Evolutionary conservation across 805 yeast species (phyloP), one percentile per base, ranked within the genome.

Genomic region (Peterozyma xylosa): DNA sequence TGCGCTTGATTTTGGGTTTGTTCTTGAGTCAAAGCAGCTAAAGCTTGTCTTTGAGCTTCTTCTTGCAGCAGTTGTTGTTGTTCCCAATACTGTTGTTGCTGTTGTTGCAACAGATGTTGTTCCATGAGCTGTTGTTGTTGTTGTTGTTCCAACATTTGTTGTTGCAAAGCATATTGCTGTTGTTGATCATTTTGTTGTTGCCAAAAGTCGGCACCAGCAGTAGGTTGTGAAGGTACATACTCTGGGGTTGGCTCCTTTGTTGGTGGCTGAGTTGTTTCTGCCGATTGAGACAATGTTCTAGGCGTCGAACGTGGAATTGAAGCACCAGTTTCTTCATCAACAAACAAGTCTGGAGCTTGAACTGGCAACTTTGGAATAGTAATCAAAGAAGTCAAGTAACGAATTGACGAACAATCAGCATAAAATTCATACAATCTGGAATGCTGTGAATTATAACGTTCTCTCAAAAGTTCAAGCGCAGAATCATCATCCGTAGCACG

Each of bases 331-430:
- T 68, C 77, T 39, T 74, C 82, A 36, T 63, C 64, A 7, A 63
- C 63, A 40, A 64, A 62, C 48, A 84, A 67, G 46, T 76, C 73
- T 9, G 91, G 91, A 5, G 88, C 75, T 34, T 69, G 73, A 47
- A 62, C 60, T 1, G 80, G 70, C 46, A 83, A 67, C 50, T 79
- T 74, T 29, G 96, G 96, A 50, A 86, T 80, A 1, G 88, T 82
- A 39, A 90, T 82, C 58, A 90, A 73, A 33, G 90, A 76, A 2
- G 95, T 79, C 55, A 90, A 71, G 54, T 82, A 87, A 58, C 84
- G 83, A 48, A 91, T 78, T 0, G 91, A 78, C 6, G 91, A 83
- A 59, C 96, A 88, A 54, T 90, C 96, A 21, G 91, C 86, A 64
- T 86, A 91, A 53, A 91, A 88, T 53, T 86, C 91, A 56, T 80